Conservation (phyloP, 306 rosid genomes). For the Luffa acutangula region DNA sequence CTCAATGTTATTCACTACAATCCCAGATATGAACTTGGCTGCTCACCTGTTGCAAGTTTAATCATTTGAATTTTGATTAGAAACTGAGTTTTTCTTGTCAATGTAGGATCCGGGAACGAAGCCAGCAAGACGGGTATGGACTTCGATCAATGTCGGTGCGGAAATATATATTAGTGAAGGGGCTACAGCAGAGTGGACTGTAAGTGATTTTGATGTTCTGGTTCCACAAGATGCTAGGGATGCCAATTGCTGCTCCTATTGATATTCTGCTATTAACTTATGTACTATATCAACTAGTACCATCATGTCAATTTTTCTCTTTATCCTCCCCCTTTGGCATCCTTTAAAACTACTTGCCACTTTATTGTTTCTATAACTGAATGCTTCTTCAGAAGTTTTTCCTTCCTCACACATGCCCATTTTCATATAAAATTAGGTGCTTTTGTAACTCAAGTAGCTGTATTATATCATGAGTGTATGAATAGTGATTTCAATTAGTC, state of each 20-base stretch:
- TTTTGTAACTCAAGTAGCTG: no score
- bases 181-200: slow-evolving; percentile 36
- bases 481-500: no score
- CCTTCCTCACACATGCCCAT: no score
- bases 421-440: no score
- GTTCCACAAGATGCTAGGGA: slow-evolving; percentile 12
- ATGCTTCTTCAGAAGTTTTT: no score
- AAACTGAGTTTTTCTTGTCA: background rate
- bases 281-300: background rate
- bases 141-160: slow-evolving; percentile 35
- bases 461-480: no score
- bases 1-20: background rate
- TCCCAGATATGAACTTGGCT: background rate
- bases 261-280: background rate
- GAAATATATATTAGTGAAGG: slow-evolving; percentile 31
- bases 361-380: no score
- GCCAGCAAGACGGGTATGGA: slow-evolving; percentile 38
- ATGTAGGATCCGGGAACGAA: slow-evolving; percentile 41
- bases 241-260: background rate
- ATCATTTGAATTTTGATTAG: background rate
- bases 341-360: background rate
- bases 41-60: background rate
- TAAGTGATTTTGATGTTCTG: slow-evolving; percentile 39
- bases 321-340: background rate
- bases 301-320: background rate